Evolutionary conservation across 306 rosid genomes (phyloP), one percentile per base, ranked within the genome.

Genomic region (Cajanus cajan): DNA sequence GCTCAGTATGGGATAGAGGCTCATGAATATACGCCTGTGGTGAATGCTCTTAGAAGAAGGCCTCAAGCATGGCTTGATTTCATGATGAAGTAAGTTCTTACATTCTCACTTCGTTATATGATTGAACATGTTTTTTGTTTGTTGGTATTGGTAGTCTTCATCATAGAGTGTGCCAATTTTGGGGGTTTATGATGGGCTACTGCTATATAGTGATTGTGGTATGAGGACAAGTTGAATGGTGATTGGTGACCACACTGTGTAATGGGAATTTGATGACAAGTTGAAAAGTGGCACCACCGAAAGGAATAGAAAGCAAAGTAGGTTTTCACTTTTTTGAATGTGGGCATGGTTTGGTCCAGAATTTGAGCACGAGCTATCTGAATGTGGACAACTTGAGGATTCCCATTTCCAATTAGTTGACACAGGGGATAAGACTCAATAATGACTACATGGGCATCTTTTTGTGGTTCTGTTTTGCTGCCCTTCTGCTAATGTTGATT

Each of bases 1-100:
- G 95, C 89, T 3, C 68, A 88, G 55, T 94, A 92, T 45, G 97
- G 97, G 18, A 80, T 94, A 52, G 89, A 89, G 72, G 82, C 90
- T 7, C 97, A 92, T 68, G 97, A 94, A 55, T 94, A 92, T 80
- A 85, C 76, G 6, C 98, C 98, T 0, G 97, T 92, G 21, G 93
- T 94, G 9, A 92, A 50, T 83, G 88, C 98, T 79, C 91, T 94
- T 5, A 82, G 93, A 71, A 92, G 84, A 75, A 92, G 77, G 0
- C 98, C 98, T 41, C 90, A 90, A 74, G 97, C 98, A 33, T 94
- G 97, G 98, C 85, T 94, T 41, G 97, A 94, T 84, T 94, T 94
- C 88, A 94, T 94, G 98, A 94, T 94, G 98, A 94, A 89, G 98
- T 94, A 78, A 89, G 88, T 77, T 37, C 43, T 61, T 31, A 8